Percentiles rank a stretch among this genome's conserved stretches.
These are phyloP conservation scores for Rhodomyrtus tomentosa DNA, from an alignment of 345 rosid species.

Conservation along the genomic window DNA sequence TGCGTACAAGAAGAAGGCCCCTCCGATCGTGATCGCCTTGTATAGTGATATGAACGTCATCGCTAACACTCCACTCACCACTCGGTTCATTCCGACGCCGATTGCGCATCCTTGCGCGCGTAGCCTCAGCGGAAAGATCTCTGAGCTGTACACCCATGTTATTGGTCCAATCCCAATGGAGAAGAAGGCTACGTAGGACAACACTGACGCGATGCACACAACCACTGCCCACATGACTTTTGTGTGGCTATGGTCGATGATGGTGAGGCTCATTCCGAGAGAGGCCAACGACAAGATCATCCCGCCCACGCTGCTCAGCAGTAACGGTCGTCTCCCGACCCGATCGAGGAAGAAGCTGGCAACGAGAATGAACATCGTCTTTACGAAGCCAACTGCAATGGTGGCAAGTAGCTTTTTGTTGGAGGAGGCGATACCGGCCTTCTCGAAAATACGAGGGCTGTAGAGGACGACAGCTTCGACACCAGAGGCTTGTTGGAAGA, in stretches of 20 bases:
- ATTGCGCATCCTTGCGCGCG: slow-evolving; percentile 75
- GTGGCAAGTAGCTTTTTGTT: slow-evolving; percentile 53
- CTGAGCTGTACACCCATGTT: slow-evolving; percentile 75
- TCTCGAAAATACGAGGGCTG: slow-evolving; percentile 70
- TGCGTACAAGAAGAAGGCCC: slow-evolving; percentile 61
- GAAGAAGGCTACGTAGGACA: slow-evolving; percentile 59
- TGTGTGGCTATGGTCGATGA: slow-evolving; percentile 25
- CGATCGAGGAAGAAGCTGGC: slow-evolving; percentile 67
- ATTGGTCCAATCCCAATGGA: slow-evolving; percentile 92
- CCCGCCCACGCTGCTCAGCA: slow-evolving; percentile 58
- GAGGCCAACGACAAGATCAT: slow-evolving; percentile 40
- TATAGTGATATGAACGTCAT: slow-evolving; percentile 46
- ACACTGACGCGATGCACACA: slow-evolving; percentile 33
- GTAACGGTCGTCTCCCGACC: slow-evolving; percentile 71
- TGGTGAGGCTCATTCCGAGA: slow-evolving; percentile 38
- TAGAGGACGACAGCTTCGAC: slow-evolving; percentile 78
- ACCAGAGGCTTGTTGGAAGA: slow-evolving; percentile 75
- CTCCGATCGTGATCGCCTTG: slow-evolving; percentile 53
- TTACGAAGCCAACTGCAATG: slow-evolving; percentile 68
- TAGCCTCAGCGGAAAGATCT: slow-evolving; percentile 73
- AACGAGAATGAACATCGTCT: slow-evolving; percentile 54
- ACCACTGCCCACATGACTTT: slow-evolving; percentile 57
- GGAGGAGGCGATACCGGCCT: slow-evolving; percentile 51
- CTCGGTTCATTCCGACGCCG: slow-evolving; percentile 56
- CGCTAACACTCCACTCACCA: slow-evolving; percentile 60